These are phyloP conservation scores for Lasiodiplodia sp. DNA, from an alignment of 2,329 filamentous ascomycete species.

Conservation along the genomic window DNA sequence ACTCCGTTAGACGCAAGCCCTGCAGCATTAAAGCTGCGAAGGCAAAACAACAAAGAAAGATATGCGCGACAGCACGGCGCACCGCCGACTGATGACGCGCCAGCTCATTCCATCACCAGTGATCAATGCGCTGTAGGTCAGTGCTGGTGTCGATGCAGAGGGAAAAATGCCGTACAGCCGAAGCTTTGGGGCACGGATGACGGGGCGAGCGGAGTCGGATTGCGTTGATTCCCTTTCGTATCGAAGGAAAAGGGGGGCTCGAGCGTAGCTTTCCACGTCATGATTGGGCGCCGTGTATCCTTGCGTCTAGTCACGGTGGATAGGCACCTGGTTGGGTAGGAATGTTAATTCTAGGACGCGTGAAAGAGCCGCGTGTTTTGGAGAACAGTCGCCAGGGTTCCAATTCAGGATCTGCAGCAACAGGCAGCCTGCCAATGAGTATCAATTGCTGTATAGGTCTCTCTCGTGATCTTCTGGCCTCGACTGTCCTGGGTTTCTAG, in stretches of 20 bases:
- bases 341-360: background rate
- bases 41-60: background rate
- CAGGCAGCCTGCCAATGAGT: background rate
- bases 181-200: background rate
- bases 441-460: background rate
- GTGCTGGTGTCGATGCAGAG: background rate
- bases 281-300: background rate
- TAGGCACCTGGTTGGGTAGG: background rate
- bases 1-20: background rate
- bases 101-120: background rate
- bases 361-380: background rate
- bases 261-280: background rate
- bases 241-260: background rate
- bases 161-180: background rate
- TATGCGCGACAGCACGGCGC: background rate
- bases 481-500: background rate
- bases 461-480: background rate
- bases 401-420: background rate
- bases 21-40: background rate
- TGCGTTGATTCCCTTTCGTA: conserved; percentile 1
- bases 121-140: background rate
- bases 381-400: background rate
- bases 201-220: background rate
- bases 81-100: background rate
- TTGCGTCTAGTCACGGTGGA: background rate